These are phyloP conservation scores for Crepidotus variabilis DNA, from an alignment of 768 basidiomycete genomes.

Conservation along the genomic window DNA sequence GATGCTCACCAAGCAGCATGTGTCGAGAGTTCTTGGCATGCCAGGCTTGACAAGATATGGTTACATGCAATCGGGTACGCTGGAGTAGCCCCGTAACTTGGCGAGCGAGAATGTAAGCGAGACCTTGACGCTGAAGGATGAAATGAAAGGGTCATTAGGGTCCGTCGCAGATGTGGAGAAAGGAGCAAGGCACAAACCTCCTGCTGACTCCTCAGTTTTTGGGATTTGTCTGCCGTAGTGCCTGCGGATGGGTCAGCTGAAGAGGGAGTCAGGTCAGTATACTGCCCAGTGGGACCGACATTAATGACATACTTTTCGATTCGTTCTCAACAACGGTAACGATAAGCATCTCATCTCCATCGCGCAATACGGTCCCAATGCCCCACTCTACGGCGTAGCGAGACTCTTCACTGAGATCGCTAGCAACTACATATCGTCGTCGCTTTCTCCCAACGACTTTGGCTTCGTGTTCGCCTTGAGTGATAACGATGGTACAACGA, in stretches of 20 bases:
- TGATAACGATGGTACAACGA: conserved; percentile 85
- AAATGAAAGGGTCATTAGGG: conserved; percentile 3
- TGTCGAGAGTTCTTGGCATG: conserved; percentile 94
- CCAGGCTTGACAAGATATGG: conserved; percentile 90
- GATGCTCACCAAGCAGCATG: conserved; percentile 69
- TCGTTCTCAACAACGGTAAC: conserved; percentile 94
- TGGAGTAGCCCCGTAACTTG: conserved; percentile 89
- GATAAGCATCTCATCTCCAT: conserved; percentile 92
- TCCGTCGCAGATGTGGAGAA: not conserved
- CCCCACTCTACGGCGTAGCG: conserved; percentile 97
- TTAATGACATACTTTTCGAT: conserved; percentile 59
- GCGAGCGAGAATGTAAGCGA: conserved; percentile 84
- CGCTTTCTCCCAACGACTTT: conserved; percentile 52
- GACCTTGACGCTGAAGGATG: conserved; percentile 68
- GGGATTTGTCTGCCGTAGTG: conserved; percentile 68
- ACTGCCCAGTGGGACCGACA: conserved; percentile 1
- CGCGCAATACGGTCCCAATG: conserved; percentile 90
- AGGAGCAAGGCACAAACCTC: conserved; percentile 49
- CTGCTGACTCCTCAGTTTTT: conserved; percentile 85
- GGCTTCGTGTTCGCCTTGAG: conserved; percentile 75
- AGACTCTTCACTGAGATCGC: conserved; percentile 92
- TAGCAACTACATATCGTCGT: conserved; percentile 83
- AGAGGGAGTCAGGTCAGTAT: conserved; percentile 4
- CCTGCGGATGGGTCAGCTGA: conserved; percentile 68
- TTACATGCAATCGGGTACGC: conserved; percentile 84